Evolutionary conservation across 768 basidiomycete species (phyloP).

Genomic region (Rhodotorula diobovata): DNA sequence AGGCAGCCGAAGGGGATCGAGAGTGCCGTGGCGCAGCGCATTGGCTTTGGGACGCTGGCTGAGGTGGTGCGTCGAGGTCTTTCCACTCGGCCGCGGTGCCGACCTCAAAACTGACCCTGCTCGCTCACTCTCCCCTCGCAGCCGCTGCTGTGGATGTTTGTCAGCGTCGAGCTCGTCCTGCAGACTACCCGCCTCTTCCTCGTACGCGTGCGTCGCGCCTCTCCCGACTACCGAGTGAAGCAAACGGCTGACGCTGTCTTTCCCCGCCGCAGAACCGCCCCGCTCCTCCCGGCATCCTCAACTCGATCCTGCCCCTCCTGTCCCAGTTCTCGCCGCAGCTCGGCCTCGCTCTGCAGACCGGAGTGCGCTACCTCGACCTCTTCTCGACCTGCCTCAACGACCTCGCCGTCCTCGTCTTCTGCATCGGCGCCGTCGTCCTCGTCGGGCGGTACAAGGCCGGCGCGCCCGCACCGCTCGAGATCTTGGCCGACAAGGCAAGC

Average conservation of each 20-base stretch:
- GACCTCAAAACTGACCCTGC: background rate
- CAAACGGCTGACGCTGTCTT: background rate
- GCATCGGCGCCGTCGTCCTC: slow-evolving; percentile 31
- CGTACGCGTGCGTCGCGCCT: slow-evolving; percentile 28
- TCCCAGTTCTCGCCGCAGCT: slow-evolving; percentile 40
- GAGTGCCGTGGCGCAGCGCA: slow-evolving; percentile 6
- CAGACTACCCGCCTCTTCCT: slow-evolving; percentile 42
- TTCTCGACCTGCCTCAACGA: slow-evolving; percentile 41
- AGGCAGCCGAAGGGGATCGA: slow-evolving; percentile 2
- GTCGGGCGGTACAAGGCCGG: slow-evolving; percentile 28
- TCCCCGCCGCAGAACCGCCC: slow-evolving; percentile 34
- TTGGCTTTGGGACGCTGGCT: slow-evolving; percentile 17
- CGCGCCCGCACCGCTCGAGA: background rate
- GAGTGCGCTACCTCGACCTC: slow-evolving; percentile 38
- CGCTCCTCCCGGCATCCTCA: slow-evolving; percentile 38
- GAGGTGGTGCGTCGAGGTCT: slow-evolving; percentile 30
- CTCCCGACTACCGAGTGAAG: background rate
- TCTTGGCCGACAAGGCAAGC: slow-evolving; percentile 4
- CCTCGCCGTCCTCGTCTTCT: slow-evolving; percentile 42
- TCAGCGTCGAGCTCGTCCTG: slow-evolving; percentile 43
- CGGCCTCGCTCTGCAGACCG: slow-evolving; percentile 35
- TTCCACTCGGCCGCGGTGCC: background rate
- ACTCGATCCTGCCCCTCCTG: slow-evolving; percentile 40
- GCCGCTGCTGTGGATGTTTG: slow-evolving; percentile 42
- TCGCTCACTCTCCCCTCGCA: background rate